Conservation (phyloP, 192 early-diverging fungal genomes). For the Dimargaris xerosporica region DNA sequence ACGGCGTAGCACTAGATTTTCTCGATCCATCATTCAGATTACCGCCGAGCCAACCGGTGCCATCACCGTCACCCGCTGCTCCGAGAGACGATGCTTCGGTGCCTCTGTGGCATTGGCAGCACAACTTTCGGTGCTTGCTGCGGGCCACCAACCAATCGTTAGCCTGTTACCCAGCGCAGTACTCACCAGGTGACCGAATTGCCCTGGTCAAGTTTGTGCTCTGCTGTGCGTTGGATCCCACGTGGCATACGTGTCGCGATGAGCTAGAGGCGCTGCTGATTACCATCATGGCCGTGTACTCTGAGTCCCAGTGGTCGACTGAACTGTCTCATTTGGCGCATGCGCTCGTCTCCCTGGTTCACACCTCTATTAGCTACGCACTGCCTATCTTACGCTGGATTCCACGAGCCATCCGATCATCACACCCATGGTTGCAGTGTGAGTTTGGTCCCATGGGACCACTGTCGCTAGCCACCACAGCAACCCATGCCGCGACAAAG, state of each 20-base stretch:
- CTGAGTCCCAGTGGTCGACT: too few relatives aligned
- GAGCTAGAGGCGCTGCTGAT: not conserved
- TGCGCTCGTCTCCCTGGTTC: too few relatives aligned
- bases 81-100: too few relatives aligned
- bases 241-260: not conserved
- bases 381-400: too few relatives aligned
- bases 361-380: too few relatives aligned
- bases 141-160: not conserved
- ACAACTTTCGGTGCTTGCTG: not conserved
- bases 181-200: not conserved
- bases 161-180: not conserved
- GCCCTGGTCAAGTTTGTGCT: not conserved
- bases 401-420: too few relatives aligned
- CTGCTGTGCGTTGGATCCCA: constrained; percentile 5
- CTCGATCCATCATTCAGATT: not conserved
- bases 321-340: too few relatives aligned
- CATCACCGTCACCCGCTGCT: not conserved
- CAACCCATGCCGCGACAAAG: too few relatives aligned
- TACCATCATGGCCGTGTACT: too few relatives aligned
- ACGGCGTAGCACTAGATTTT: not conserved
- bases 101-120: not conserved
- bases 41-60: not conserved
- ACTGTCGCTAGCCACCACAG: too few relatives aligned
- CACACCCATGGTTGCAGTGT: too few relatives aligned
- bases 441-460: too few relatives aligned